Evolutionary conservation across 2,329 filamentous ascomycete genomes (phyloP).

Genomic region (Lecanicillium sp.): DNA sequence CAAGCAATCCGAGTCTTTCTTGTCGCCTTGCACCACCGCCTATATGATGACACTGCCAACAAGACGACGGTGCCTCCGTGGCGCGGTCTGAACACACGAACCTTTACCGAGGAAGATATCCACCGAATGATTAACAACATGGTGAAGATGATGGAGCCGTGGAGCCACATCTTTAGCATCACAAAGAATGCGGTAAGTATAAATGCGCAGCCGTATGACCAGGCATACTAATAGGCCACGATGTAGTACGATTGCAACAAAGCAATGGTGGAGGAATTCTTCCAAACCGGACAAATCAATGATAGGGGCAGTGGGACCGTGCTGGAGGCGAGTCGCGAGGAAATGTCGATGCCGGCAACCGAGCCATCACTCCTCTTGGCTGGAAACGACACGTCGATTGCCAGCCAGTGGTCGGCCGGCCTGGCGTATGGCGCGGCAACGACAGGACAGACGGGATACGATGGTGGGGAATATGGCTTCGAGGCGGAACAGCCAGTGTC

Average conservation of each 20-base stretch:
- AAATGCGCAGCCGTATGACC: not conserved
- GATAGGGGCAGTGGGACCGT: conserved; percentile 1
- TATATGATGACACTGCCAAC: conserved; percentile 26
- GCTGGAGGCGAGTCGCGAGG: not conserved
- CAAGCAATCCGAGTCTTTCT: conserved; percentile 25
- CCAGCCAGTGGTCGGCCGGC: too few relatives aligned
- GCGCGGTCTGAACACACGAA: conserved; percentile 16
- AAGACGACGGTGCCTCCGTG: conserved; percentile 29
- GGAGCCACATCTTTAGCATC: conserved; percentile 20
- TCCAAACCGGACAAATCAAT: conserved; percentile 19
- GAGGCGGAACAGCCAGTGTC: conserved; percentile 1
- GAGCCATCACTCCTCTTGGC: too few relatives aligned
- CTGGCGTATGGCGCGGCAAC: too few relatives aligned
- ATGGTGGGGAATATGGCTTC: not conserved
- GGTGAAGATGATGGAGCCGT: conserved; percentile 24
- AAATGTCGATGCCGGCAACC: not conserved
- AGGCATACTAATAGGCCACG: conserved; percentile 2
- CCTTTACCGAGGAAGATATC: conserved; percentile 23
- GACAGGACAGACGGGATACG: too few relatives aligned
- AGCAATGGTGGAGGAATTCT: conserved; percentile 22
- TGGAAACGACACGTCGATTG: too few relatives aligned
- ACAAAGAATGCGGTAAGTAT: conserved; percentile 20
- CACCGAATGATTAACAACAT: conserved; percentile 24
- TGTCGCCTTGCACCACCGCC: conserved; percentile 24
- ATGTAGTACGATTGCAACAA: conserved; percentile 20